These are phyloP conservation scores for Ceratobasidium papillatum DNA, from an alignment of 1,284 basidiomycete species.

Conservation along the genomic window DNA sequence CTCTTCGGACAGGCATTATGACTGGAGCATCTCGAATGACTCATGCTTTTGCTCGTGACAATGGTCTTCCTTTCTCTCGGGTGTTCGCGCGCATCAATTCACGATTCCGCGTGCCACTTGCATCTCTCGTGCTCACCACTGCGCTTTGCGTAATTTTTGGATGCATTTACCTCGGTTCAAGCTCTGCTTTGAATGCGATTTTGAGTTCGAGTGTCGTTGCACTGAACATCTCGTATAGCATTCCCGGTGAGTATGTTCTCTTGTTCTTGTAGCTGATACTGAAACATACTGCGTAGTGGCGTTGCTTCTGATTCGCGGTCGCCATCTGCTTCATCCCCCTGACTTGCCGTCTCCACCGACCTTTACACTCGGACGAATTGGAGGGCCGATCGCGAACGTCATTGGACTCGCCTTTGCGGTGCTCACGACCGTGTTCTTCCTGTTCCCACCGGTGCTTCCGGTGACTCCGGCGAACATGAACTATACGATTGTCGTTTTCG, in stretches of 20 bases:
- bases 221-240: conserved; percentile 55
- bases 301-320: conserved; percentile 54
- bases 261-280: neutral
- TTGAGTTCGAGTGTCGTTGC: conserved; percentile 54
- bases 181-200: conserved; percentile 59
- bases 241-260: conserved; percentile 49
- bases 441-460: conserved; percentile 57
- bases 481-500: conserved; percentile 54
- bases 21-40: conserved; percentile 73
- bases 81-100: conserved; percentile 61
- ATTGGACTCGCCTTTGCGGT: conserved; percentile 54
- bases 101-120: conserved; percentile 60
- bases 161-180: conserved; percentile 65
- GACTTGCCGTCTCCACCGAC: conserved; percentile 46
- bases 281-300: conserved; percentile 45
- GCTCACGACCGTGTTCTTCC: conserved; percentile 58
- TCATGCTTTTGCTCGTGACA: conserved; percentile 75
- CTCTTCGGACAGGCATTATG: conserved; percentile 56
- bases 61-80: conserved; percentile 66
- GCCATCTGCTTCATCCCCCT: conserved; percentile 48
- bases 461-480: conserved; percentile 55
- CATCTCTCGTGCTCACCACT: conserved; percentile 67
- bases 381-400: conserved; percentile 52
- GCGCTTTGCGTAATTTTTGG: conserved; percentile 55
- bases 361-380: conserved; percentile 50